These are phyloP conservation scores for Ulvella scutata DNA, from an alignment of 139 green algal species.

Conservation along the genomic window DNA sequence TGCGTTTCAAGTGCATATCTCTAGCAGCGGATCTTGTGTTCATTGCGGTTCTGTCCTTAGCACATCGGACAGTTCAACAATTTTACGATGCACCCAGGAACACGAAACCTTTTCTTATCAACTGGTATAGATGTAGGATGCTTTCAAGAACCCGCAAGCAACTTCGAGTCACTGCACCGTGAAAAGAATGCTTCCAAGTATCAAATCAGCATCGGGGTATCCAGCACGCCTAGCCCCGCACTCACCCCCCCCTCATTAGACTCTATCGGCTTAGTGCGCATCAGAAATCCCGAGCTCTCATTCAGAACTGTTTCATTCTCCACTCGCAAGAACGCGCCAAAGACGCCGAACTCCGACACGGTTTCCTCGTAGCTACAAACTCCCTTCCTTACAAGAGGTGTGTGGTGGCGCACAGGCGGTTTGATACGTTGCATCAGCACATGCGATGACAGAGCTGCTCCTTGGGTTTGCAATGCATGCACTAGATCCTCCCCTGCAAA, in stretches of 20 bases:
- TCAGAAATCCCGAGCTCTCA: slow-evolving; percentile 59
- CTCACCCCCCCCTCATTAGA: slow-evolving; percentile 91
- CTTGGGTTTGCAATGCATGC: slow-evolving; percentile 22
- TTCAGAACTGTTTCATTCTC: slow-evolving; percentile 55
- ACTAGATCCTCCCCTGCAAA: slow-evolving; percentile 30
- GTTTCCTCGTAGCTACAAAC: slow-evolving; percentile 39
- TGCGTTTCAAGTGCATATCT: no score
- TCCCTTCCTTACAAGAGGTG: slow-evolving; percentile 46
- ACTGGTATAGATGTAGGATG: no score
- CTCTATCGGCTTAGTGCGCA: slow-evolving; percentile 79
- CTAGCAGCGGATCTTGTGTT: no score
- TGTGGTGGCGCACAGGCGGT: slow-evolving; percentile 30
- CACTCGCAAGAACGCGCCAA: slow-evolving; percentile 40
- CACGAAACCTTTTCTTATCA: no score
- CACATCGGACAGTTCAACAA: no score
- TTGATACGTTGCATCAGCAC: slow-evolving; percentile 96
- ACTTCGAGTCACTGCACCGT: no score
- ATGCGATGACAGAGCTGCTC: slow-evolving; percentile 53
- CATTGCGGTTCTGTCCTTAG: no score
- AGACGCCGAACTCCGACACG: slow-evolving; percentile 89
- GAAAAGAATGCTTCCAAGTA: no score
- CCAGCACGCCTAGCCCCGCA: slow-evolving; percentile 83
- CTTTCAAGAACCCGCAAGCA: no score
- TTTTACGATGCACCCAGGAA: no score
- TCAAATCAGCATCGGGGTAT: slow-evolving; percentile 47